Conservation (phyloP, 768 basidiomycete species). For the Trichaptum fuscoviolaceum region DNA sequence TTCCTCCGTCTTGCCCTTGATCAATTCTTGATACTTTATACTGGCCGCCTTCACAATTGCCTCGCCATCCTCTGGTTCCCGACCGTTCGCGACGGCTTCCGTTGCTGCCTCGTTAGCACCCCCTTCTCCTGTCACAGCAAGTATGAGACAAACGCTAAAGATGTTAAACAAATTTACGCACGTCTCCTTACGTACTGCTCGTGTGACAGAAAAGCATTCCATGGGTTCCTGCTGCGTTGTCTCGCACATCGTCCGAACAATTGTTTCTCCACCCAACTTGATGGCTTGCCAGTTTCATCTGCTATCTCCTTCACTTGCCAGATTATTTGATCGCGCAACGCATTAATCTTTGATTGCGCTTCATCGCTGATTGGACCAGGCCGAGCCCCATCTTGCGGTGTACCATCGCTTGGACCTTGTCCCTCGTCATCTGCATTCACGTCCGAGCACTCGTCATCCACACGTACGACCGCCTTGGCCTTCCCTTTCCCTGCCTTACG, state of each 20-base stretch:
- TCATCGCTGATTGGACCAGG: background rate
- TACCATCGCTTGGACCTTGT: background rate
- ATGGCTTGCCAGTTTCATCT: background rate
- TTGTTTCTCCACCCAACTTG: background rate
- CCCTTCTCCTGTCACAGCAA: too few relatives aligned
- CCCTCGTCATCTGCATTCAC: background rate
- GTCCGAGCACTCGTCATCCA: too few relatives aligned
- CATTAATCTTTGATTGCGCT: background rate
- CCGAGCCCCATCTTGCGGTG: background rate
- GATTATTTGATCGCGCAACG: background rate
- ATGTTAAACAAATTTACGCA: too few relatives aligned
- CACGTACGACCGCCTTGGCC: too few relatives aligned
- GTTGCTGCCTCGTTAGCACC: too few relatives aligned
- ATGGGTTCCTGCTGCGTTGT: background rate
- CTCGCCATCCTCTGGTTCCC: too few relatives aligned
- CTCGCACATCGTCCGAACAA: background rate
- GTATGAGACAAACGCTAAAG: too few relatives aligned
- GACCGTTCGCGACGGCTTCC: too few relatives aligned
- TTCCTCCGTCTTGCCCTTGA: background rate
- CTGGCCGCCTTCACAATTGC: background rate
- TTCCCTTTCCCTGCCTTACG: too few relatives aligned
- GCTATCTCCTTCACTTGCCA: background rate
- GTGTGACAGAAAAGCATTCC: background rate
- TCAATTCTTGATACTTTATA: background rate
- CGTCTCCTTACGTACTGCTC: background rate